These are phyloP conservation scores for Talaromyces proteolyticus DNA, from an alignment of 495 filamentous ascomycete species.

Conservation along the genomic window DNA sequence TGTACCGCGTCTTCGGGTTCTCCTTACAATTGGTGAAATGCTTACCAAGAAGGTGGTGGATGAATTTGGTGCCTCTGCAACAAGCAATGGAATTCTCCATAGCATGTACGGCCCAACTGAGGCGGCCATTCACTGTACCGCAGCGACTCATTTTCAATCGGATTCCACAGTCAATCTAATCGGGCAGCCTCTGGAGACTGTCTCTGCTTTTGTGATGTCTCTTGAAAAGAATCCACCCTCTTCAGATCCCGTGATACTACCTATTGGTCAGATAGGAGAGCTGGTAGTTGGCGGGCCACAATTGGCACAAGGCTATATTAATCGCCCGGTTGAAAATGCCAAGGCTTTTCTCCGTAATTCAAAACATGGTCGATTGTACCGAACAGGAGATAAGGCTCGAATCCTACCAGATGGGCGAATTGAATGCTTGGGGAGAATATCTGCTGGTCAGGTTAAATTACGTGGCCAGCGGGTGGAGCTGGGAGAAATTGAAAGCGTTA, in stretches of 20 bases:
- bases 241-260: constrained; percentile 44
- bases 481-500: constrained; percentile 72
- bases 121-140: constrained; percentile 71
- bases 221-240: constrained; percentile 22
- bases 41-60: constrained; percentile 63
- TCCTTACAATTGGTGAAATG: constrained; percentile 87
- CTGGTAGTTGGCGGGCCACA: constrained; percentile 74
- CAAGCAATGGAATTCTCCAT: constrained; percentile 51
- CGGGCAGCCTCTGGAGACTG: constrained; percentile 66
- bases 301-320: constrained; percentile 74
- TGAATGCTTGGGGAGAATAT: constrained; percentile 77
- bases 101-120: constrained; percentile 89
- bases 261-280: constrained; percentile 71
- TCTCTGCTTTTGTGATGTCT: constrained; percentile 64
- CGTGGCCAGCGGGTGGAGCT: constrained; percentile 78
- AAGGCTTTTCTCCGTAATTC: constrained; percentile 57
- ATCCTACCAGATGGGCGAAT: constrained; percentile 60
- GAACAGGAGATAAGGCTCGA: constrained; percentile 77
- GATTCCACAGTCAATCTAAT: constrained; percentile 57
- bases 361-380: constrained; percentile 56
- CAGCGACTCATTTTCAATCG: constrained; percentile 39
- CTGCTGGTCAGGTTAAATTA: constrained; percentile 73
- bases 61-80: constrained; percentile 55
- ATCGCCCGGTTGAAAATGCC: constrained; percentile 63
- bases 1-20: constrained; percentile 54